Percentiles rank a stretch among this genome's conserved stretches.
These are phyloP conservation scores for Lantana camara DNA, from an alignment of 257 asterid genomes.

Conservation along the genomic window DNA sequence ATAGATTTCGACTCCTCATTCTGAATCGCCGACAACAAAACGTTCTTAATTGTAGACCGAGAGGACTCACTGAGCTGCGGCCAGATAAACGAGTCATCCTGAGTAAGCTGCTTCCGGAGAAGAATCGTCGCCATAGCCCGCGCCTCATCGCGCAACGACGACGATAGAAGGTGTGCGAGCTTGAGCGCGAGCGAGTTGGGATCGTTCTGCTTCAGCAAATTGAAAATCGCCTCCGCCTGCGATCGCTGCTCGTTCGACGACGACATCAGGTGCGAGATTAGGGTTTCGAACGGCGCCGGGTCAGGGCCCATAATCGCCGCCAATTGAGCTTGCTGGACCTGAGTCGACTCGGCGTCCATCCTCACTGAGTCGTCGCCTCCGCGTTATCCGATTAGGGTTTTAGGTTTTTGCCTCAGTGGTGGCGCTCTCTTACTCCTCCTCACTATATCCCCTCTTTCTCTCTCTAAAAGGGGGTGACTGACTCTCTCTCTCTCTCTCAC, in stretches of 20 bases:
- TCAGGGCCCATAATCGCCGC: slow-evolving; percentile 78
- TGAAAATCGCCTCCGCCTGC: slow-evolving; percentile 85
- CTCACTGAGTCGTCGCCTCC: slow-evolving; percentile 37
- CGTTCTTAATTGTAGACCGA: slow-evolving; percentile 59
- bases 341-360: slow-evolving; percentile 74
- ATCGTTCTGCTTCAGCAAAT: slow-evolving; percentile 77
- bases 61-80: slow-evolving; percentile 59
- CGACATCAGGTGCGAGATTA: slow-evolving; percentile 78
- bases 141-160: slow-evolving; percentile 57
- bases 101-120: slow-evolving; percentile 85
- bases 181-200: slow-evolving; percentile 77
- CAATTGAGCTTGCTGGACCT: slow-evolving; percentile 73
- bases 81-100: slow-evolving; percentile 81
- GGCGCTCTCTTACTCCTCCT: too few relatives aligned
- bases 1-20: slow-evolving; percentile 57
- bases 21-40: slow-evolving; percentile 57
- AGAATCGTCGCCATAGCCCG: slow-evolving; percentile 89
- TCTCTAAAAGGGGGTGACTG: too few relatives aligned
- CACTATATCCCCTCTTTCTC: too few relatives aligned
- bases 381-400: slow-evolving; percentile 40
- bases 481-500: too few relatives aligned
- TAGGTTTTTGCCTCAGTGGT: slow-evolving; percentile 13
- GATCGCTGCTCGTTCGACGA: slow-evolving; percentile 84
- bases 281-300: slow-evolving; percentile 73
- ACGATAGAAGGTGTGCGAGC: slow-evolving; percentile 64